Evolutionary conservation across 306 rosid genomes (phyloP), one percentile per base, ranked within the genome.

Genomic region (Lupinus albus): DNA sequence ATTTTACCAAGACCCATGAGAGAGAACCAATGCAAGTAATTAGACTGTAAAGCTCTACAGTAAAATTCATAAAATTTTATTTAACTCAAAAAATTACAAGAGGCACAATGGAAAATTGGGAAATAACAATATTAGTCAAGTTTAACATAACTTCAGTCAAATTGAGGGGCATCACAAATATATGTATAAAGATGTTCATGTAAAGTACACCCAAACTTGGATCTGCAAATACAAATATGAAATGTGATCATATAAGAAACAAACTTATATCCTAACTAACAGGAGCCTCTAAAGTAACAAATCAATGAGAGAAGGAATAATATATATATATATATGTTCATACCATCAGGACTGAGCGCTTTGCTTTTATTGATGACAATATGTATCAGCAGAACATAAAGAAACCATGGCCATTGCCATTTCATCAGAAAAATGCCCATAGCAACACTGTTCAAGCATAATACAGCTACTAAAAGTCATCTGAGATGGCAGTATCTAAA

Each of bases 261-360:
- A 53, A 38, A 56, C 60, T 36, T 65, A 17, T 5, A 54, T 76
- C 55, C 52, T 42, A 62, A 67, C 38, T 4, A 64, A 59, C 49
- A 49, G 15, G 7, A 25, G 28, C 49, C 39, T 54, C 60, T 13
- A 30, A 54, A 5, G 41, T 42, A 49, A 50, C 36, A 14, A 59
- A 58, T 9, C 28, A 54, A 35, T 21, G 64, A 17, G 50, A 70
- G 9, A 16, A 64, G 13, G 18, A 53, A 44, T 46, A 47, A 47
- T 45, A 64, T 35, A 33, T 6, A 3, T 21, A 3, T 21, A 3
- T 21, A 3, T 21, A 59, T 49, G 63, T 63, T 12, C 86, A 70
- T 86, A 93, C 98, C 98, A 78, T 93, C 98, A 16, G 83, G 83
- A 82, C 84, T 89, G 76, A 83, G 75, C 15, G 91, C 96, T 46